These are phyloP conservation scores for Penicillium freii DNA, from an alignment of 2,329 filamentous ascomycete species.

Conservation along the genomic window DNA sequence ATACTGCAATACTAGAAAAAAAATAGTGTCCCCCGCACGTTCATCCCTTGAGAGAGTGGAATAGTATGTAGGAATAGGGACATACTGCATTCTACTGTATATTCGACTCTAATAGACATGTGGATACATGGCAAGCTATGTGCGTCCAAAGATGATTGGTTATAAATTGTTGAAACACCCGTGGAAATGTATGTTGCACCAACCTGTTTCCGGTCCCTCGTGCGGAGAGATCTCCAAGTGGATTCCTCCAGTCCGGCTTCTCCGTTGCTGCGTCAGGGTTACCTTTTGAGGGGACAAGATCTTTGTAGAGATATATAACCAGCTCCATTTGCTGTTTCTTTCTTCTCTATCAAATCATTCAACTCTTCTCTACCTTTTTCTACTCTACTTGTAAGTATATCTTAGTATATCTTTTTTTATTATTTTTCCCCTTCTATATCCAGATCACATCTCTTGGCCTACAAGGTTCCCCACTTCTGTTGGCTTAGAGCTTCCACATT, in stretches of 20 bases:
- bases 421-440: not conserved
- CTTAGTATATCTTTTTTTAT: too few species aligned
- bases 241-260: not conserved
- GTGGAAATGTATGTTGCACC: not conserved
- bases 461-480: slow-evolving; percentile 18
- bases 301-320: slow-evolving; percentile 2
- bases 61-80: too few species aligned
- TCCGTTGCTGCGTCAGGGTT: too few species aligned
- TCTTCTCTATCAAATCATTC: not conserved
- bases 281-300: slow-evolving; percentile 1
- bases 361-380: not conserved
- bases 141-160: not conserved
- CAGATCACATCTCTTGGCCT: not conserved
- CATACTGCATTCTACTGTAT: too few species aligned
- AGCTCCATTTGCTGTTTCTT: not conserved
- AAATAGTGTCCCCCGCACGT: not conserved
- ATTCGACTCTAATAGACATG: not conserved
- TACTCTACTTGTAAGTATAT: not conserved
- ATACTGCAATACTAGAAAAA: not conserved
- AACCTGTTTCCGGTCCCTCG: not conserved
- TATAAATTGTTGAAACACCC: not conserved
- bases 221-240: slow-evolving; percentile 12
- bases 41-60: not conserved
- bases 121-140: not conserved
- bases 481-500: slow-evolving; percentile 3